These are phyloP conservation scores for Breviolum minutum DNA, from an alignment of 73 alveolate species.

Conservation along the genomic window DNA sequence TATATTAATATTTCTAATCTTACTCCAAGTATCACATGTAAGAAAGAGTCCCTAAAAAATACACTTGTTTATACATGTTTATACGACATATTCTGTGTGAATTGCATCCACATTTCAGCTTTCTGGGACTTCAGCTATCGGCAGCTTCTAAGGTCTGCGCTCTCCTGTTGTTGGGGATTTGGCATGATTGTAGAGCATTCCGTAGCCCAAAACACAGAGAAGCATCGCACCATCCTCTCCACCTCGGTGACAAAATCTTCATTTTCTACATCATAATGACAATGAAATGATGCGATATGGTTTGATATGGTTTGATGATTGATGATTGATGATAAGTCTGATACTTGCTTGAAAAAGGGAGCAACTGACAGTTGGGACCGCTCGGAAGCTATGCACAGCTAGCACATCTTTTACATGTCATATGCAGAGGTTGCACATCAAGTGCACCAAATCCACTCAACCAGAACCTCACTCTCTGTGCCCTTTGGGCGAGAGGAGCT, in stretches of 20 bases:
- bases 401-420: no score
- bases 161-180: not conserved
- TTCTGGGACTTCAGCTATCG: not conserved
- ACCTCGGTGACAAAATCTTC: not conserved
- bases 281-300: no score
- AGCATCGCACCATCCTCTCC: constrained; percentile 55
- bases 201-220: constrained; percentile 75
- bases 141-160: not conserved
- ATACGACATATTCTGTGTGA: no score
- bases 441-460: not conserved
- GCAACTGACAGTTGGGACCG: no score
- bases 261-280: no score
- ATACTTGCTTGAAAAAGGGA: not conserved
- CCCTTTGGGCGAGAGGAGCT: constrained; percentile 35
- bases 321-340: not conserved
- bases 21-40: no score
- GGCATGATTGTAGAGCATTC: constrained; percentile 87
- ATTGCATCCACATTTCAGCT: not conserved
- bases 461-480: constrained; percentile 13
- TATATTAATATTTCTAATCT: no score
- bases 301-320: no score
- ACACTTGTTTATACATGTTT: no score
- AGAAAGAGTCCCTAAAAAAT: no score
- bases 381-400: not conserved
- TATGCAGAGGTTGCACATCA: not conserved